Evolutionary conservation across 768 basidiomycete genomes (phyloP).

Genomic region (Paxillus ammoniavirescens): DNA sequence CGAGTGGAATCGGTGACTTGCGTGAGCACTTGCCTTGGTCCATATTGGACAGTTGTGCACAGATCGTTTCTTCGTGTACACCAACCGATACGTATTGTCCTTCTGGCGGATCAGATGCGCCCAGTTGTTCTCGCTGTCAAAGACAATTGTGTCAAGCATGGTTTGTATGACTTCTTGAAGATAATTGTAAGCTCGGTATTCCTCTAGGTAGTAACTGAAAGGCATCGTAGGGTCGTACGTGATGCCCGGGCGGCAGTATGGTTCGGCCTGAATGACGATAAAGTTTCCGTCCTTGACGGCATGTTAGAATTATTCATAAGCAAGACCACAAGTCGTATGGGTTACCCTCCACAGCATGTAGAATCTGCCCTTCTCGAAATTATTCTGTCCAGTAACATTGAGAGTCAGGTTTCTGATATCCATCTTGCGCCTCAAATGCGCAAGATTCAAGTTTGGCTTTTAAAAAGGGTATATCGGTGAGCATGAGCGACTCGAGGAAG

Average conservation of each 20-base stretch:
- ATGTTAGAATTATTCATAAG: constrained; percentile 5
- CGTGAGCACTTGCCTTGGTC: constrained; percentile 23
- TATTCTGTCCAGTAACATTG: constrained; percentile 6
- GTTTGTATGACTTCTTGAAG: constrained; percentile 32
- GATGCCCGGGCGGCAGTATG: constrained; percentile 21
- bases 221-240: not conserved
- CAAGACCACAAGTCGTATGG: not conserved
- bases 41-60: constrained; percentile 25
- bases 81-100: constrained; percentile 23
- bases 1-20: not conserved
- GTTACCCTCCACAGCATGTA: constrained; percentile 28
- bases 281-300: constrained; percentile 25
- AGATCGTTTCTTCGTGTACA: constrained; percentile 24
- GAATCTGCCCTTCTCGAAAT: constrained; percentile 15
- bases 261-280: constrained; percentile 30
- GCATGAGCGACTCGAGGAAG: not conserved
- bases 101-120: constrained; percentile 33
- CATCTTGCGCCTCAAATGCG: constrained; percentile 21
- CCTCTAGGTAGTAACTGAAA: constrained; percentile 6
- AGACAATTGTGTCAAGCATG: constrained; percentile 30
- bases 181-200: constrained; percentile 20
- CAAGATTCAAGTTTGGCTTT: constrained; percentile 20
- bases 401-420: constrained; percentile 26
- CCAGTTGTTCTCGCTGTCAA: constrained; percentile 33
- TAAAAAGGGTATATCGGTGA: not conserved